These are phyloP conservation scores for Cornus suecica DNA, from an alignment of 148 eudicot species.

Conservation along the genomic window DNA sequence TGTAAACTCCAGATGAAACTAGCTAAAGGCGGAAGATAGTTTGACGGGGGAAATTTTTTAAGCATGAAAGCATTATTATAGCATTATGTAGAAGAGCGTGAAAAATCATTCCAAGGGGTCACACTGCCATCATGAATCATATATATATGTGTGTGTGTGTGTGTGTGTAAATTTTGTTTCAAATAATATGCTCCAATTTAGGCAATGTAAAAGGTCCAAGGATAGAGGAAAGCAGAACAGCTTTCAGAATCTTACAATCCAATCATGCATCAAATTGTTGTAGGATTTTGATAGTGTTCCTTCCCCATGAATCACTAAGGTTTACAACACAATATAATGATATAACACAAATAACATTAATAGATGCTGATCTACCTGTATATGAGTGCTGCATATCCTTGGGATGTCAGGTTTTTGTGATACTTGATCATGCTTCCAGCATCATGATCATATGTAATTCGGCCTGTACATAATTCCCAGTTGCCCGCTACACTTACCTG, in stretches of 20 bases:
- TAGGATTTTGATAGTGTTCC: background rate
- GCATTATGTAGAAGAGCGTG: background rate
- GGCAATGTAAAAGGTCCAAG: too few relatives aligned
- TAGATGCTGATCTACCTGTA: conserved; percentile 50
- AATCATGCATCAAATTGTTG: background rate
- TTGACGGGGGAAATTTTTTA: background rate
- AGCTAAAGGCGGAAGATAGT: background rate
- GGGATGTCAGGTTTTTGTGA: conserved; percentile 84
- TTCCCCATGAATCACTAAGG: background rate
- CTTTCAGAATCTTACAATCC: background rate
- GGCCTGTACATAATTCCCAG: conserved; percentile 72
- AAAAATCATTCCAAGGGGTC: background rate
- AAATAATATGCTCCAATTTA: too few relatives aligned
- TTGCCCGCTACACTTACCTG: conserved; percentile 64
- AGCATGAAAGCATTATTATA: background rate
- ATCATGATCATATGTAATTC: conserved; percentile 59
- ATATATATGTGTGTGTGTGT: too few relatives aligned
- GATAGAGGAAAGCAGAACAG: too few relatives aligned
- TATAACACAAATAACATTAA: background rate
- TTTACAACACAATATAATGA: background rate
- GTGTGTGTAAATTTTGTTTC: too few relatives aligned
- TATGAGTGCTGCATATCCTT: conserved; percentile 78
- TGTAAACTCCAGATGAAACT: background rate
- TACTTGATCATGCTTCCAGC: conserved; percentile 95
- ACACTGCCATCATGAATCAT: background rate